Conservation (phyloP, 2,329 filamentous ascomycete species). For the Verticillium zaregamsianum region DNA sequence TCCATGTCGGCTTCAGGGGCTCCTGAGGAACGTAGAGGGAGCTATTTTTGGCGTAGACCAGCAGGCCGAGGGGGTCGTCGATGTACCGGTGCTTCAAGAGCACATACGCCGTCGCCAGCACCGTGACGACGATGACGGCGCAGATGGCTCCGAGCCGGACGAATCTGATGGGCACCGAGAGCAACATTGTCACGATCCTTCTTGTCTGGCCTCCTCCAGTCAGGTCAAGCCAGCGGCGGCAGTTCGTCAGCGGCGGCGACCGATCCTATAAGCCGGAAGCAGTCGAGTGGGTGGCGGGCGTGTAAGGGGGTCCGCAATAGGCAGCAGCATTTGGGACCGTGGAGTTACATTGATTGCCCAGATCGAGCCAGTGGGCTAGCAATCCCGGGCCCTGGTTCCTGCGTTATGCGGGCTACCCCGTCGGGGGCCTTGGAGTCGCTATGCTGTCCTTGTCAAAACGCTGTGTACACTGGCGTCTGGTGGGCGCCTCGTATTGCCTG, state of each 20-base stretch:
- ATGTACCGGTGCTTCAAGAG: neutral
- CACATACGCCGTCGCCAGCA: conserved; percentile 2
- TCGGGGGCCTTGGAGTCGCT: no score
- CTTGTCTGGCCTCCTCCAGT: no score
- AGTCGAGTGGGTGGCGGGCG: no score
- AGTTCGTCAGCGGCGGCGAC: neutral
- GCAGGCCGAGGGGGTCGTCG: neutral
- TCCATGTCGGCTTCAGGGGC: neutral
- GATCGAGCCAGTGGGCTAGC: neutral
- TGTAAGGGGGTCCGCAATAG: neutral
- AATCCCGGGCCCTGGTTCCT: neutral
- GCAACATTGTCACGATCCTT: neutral
- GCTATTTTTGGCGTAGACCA: neutral
- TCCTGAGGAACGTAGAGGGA: neutral
- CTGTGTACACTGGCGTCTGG: no score
- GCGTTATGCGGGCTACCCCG: neutral
- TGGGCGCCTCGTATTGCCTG: no score
- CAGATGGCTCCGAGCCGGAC: neutral
- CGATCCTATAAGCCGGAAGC: neutral
- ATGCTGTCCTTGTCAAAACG: no score
- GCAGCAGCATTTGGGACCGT: neutral
- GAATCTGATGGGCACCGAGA: neutral
- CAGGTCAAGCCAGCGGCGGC: neutral
- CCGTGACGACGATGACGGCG: neutral
- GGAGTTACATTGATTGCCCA: neutral